These are phyloP conservation scores for Leishmania lainsoni DNA, from an alignment of 208 protist species.

Conservation along the genomic window DNA sequence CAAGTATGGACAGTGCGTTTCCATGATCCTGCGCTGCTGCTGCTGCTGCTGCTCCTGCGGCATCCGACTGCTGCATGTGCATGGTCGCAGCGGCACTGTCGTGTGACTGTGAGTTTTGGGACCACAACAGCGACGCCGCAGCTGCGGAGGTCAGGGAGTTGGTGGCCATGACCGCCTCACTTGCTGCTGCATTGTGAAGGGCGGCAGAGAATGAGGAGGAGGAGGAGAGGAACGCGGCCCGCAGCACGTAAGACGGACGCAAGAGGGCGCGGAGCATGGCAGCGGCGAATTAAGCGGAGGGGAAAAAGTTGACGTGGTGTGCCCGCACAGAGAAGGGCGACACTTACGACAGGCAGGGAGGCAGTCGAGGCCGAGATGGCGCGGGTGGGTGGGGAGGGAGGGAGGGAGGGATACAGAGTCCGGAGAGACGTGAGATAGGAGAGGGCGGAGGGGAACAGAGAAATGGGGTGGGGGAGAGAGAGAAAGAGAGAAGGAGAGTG, in stretches of 20 bases:
- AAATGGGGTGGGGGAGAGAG: not conserved
- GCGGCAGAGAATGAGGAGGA: not conserved
- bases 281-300: not conserved
- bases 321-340: not conserved
- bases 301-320: not conserved
- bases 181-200: not conserved
- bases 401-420: not conserved
- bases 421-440: no score
- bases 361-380: not conserved
- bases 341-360: no score
- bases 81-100: conserved; percentile 4
- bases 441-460: not conserved
- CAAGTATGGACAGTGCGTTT: conserved; percentile 7
- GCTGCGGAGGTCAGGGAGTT: conserved; percentile 9
- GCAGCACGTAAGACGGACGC: conserved; percentile 11
- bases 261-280: conserved; percentile 30
- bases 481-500: not conserved
- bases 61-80: conserved; percentile 7
- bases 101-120: conserved; percentile 3
- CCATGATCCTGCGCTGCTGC: not conserved
- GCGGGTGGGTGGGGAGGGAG: not conserved
- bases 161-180: not conserved
- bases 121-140: conserved; percentile 8
- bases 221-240: conserved; percentile 12
- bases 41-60: not conserved